Conservation (phyloP, 163 green algal species). For the Scenedesmus sp. region DNA sequence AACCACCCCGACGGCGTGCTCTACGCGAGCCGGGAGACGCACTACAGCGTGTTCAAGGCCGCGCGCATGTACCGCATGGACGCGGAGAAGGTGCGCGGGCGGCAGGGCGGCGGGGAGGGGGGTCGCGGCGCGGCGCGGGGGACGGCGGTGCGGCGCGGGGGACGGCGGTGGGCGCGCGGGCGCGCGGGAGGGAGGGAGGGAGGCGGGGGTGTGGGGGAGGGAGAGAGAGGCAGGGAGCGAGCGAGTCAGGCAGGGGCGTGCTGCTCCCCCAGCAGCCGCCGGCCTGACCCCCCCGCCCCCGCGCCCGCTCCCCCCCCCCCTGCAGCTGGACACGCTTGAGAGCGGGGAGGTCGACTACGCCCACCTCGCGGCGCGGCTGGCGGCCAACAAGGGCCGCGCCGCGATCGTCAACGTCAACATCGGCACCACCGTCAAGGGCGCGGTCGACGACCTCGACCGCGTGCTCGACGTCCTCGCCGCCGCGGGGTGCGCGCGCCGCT, state of each 20-base stretch:
- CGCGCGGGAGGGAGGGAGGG: no score
- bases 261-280: no score
- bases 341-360: constrained; percentile 96
- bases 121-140: no score
- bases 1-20: constrained; percentile 93
- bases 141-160: no score
- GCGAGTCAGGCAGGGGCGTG: no score
- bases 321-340: constrained; percentile 78
- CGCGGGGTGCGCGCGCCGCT: constrained; percentile 80
- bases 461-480: constrained; percentile 78
- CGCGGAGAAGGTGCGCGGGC: constrained; percentile 75
- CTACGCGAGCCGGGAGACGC: constrained; percentile 89
- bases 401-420: constrained; percentile 99
- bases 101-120: no score
- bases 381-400: constrained; percentile 72
- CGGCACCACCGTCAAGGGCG: constrained; percentile 95
- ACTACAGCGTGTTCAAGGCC: constrained; percentile 98
- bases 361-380: constrained; percentile 71
- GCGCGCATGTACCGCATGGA: constrained; percentile 97
- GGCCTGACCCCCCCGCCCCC: no score
- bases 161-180: no score
- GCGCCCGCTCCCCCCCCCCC: neutral
- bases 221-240: no score
- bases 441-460: constrained; percentile 78
- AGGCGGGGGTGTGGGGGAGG: no score